Base-by-base conservation (phyloP, 352 stramenopile genomes). In the Phytophthora quininea region DNA sequence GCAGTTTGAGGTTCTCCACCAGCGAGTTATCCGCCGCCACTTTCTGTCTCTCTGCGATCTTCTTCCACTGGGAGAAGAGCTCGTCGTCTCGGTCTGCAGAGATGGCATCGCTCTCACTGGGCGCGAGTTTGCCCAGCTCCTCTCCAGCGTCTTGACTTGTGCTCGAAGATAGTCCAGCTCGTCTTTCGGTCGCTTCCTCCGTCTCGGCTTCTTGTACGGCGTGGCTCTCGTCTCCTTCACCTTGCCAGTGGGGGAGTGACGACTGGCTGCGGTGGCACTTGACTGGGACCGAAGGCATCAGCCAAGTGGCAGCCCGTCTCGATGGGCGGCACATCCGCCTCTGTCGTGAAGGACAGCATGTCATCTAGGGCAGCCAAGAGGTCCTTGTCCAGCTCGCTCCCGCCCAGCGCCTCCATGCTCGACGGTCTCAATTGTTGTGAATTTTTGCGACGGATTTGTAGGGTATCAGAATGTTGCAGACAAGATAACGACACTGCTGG, bases 81-180 rank as follows among this genome's bases (percentile, higher is more conserved):
- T 73, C 64, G n/a, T 71, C 69, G 19, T 72, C 57, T 3, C 19
- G 35, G n/a, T 56, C 48, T 27, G 6, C 35, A 40, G 35, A 6
- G 6, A 30, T 14, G 2, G 4, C 24, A 1, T 56, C 49, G 5
- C 14, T 46, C 0, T 56, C 46, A 32, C 9, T 24, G 6, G 29
- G 9, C 15, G 14, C 42, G 19, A 76, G 12, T 9, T 76, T 63
- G 45, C 19, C 24, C 19, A 79, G 67, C 56, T 76, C 54, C 5
- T 71, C 40, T 78, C 54, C 11, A 79, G 38, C 24, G 61, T 60
- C 38, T 19, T 49, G 31, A 76, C 58, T 24, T 69, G 54, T 19
- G 33, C 40, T 50, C 71, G 62, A 2, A 79, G 53, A 52, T 79
- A 76, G 29, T 79, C 67, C 29, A 79, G 55, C 52, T 79, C 71